Evolutionary conservation across 345 rosid genomes (phyloP).

Genomic region (Hypericum androsaemum): DNA sequence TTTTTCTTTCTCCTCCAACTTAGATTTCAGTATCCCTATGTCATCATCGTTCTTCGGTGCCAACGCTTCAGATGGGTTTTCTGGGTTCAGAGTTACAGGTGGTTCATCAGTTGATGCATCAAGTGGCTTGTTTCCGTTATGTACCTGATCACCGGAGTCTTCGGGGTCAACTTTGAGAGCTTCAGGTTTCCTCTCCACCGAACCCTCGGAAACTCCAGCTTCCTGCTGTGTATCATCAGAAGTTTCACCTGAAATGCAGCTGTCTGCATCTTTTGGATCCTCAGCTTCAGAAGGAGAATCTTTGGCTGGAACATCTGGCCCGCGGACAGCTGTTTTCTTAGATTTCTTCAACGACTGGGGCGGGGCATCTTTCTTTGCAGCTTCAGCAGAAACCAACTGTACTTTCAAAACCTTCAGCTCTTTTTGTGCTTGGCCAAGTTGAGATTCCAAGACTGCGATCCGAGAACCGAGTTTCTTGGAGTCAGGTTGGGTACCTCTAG

Average conservation of each 20-base stretch:
- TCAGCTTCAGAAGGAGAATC: conserved; percentile 12
- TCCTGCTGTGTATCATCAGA: conserved; percentile 37
- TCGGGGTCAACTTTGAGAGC: conserved; percentile 20
- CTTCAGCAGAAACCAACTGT: conserved; percentile 69
- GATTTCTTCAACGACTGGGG: conserved; percentile 12
- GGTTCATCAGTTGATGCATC: conserved; percentile 13
- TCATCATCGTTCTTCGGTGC: conserved; percentile 45
- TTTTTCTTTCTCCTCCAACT: conserved; percentile 50
- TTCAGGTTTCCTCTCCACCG: conserved; percentile 32
- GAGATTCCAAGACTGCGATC: conserved; percentile 75
- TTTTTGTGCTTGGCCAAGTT: conserved; percentile 87
- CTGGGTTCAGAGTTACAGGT: too few relatives aligned
- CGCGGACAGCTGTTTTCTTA: conserved; percentile 8
- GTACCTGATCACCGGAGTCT: conserved; percentile 9
- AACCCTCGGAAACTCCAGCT: conserved; percentile 67
- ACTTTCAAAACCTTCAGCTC: conserved; percentile 70
- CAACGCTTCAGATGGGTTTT: conserved; percentile 22
- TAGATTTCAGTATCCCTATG: conserved; percentile 40
- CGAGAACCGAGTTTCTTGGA: conserved; percentile 82
- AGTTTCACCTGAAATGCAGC: conserved; percentile 23
- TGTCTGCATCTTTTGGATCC: conserved; percentile 18
- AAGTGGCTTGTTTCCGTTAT: conserved; percentile 17
- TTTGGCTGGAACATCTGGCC: background rate
- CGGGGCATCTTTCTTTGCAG: conserved; percentile 74
- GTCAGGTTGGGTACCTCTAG: conserved; percentile 57